A percentile compares a stretch with the other conserved stretches of the same genome.
These are phyloP conservation scores for Neurospora tetraspora DNA, from an alignment of 495 filamentous ascomycete genomes.

Conservation along the genomic window DNA sequence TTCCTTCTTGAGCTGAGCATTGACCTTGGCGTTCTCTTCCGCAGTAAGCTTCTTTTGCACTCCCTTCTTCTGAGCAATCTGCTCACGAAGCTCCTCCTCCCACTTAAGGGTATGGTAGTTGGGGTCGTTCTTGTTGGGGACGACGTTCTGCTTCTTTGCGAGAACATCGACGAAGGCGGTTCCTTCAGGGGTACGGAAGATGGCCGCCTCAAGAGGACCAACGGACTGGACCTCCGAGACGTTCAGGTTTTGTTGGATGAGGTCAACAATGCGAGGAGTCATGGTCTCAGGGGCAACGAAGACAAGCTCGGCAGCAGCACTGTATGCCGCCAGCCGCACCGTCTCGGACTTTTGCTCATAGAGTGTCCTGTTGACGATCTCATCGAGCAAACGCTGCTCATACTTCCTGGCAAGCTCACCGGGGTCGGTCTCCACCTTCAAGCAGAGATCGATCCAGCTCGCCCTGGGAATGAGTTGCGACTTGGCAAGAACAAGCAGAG, in stretches of 20 bases:
- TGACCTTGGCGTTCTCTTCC: slow-evolving; percentile 83
- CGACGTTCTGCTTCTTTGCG: slow-evolving; percentile 59
- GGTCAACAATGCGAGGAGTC: slow-evolving; percentile 61
- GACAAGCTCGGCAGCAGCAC: slow-evolving; percentile 76
- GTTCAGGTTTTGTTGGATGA: slow-evolving; percentile 62
- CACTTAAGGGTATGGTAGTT: slow-evolving; percentile 95
- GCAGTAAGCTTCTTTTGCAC: slow-evolving; percentile 80
- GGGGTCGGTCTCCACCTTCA: slow-evolving; percentile 71
- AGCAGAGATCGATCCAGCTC: slow-evolving; percentile 81
- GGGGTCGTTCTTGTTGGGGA: slow-evolving; percentile 70
- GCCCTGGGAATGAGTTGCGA: slow-evolving; percentile 64
- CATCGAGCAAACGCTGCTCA: slow-evolving; percentile 33
- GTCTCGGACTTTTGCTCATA: slow-evolving; percentile 34
- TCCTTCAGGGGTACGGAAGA: slow-evolving; percentile 80
- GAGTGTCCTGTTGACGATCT: slow-evolving; percentile 38
- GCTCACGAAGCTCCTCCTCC: slow-evolving; percentile 84
- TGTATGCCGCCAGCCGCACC: slow-evolving; percentile 61
- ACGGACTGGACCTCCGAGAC: slow-evolving; percentile 53
- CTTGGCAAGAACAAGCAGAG: slow-evolving; percentile 67
- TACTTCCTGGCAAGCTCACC: slow-evolving; percentile 56
- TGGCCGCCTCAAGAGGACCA: slow-evolving; percentile 79
- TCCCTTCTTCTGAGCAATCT: slow-evolving; percentile 86
- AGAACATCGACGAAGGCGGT: slow-evolving; percentile 84
- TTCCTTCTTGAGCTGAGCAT: slow-evolving; percentile 84
- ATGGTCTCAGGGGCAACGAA: slow-evolving; percentile 85